Base-by-base conservation (phyloP, 2,329 filamentous ascomycete species). In the Plenodomus biglobosus region DNA sequence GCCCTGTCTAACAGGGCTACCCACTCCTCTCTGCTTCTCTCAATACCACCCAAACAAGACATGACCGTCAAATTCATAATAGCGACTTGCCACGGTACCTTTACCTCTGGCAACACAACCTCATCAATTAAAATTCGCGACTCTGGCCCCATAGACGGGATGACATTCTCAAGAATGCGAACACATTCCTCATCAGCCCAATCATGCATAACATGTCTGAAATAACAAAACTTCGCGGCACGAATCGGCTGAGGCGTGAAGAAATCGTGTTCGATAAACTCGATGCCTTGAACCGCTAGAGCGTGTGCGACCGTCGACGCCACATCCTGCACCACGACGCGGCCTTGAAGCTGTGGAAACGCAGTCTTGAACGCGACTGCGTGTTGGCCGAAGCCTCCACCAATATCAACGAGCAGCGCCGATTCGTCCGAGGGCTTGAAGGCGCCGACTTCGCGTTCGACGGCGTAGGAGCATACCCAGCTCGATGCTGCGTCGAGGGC, bases 81-180 rank as follows among this genome's bases (percentile, higher is more conserved):
- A 1, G 64, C 56, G 5, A 58, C 60, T 38, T 67, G 60, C 60
- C 64, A 66, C n/a, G 62, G 57, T 10, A 65, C 56, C 6, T 62
- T 59, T 8, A 38, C 48, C n/a, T 69, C 58, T 8, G 66, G 62
- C 38, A 70, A 32, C 2, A 70, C 63, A 11, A 61, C 50, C 19
- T 71, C 68, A 37, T 69, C 64, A 18, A 72, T 65, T 18, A 71
- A 40, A 40, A 71, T 58, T 13, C 55, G 56, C 8, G 62, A 68
- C 1, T 65, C 56, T 8, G 59, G 44, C 5, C 55, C 56, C 62
- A 70, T 59, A 2, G 65, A 63, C 16, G 57, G 55, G 0, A 61
- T 48, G 13, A 69, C 54, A 17, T 50, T 52, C 17, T 57, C 40
- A 10, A 71, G 54, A 16, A 71, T 70, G 17, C 53, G 52, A 17